Evolutionary conservation across 2,329 filamentous ascomycete species (phyloP).

Genomic region (Trichoderma oligosporum): DNA sequence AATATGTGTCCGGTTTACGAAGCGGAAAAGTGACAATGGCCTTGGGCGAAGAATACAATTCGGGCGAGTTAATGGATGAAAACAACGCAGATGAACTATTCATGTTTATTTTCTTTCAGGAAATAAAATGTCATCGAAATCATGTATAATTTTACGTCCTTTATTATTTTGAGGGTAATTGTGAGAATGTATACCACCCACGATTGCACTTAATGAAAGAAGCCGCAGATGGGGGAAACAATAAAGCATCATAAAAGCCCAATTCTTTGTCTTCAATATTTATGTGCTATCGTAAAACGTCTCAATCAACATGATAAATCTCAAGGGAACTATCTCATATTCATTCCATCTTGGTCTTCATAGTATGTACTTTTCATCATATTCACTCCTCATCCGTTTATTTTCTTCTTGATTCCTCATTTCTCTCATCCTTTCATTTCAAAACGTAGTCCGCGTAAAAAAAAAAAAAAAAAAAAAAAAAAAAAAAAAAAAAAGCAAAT

Average conservation of each 20-base stretch:
- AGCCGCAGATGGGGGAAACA: too few relatives aligned
- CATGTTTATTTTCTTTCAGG: too few relatives aligned
- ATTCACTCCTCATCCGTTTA: neutral
- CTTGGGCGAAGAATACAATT: neutral
- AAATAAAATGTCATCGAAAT: too few relatives aligned
- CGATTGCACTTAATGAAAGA: too few relatives aligned
- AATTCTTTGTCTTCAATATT: too few relatives aligned
- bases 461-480: neutral
- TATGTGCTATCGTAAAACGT: neutral
- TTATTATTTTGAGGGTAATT: too few relatives aligned
- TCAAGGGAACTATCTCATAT: conserved; percentile 1
- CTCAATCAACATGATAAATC: too few relatives aligned
- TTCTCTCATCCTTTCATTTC: conserved; percentile 9
- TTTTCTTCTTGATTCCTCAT: neutral
- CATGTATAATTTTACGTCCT: too few relatives aligned
- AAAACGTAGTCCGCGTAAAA: neutral
- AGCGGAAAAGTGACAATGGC: neutral
- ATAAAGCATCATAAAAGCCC: too few relatives aligned
- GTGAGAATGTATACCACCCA: too few relatives aligned
- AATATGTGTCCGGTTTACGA: conserved; percentile 1
- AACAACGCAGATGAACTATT: neutral
- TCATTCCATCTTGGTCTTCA: conserved; percentile 9
- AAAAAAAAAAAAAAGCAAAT: neutral
- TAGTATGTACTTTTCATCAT: conserved; percentile 18
- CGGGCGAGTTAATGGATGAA: neutral